Evolutionary conservation across 1,139 yeast genomes (phyloP).

Genomic region (Diutina scorzettiae): DNA sequence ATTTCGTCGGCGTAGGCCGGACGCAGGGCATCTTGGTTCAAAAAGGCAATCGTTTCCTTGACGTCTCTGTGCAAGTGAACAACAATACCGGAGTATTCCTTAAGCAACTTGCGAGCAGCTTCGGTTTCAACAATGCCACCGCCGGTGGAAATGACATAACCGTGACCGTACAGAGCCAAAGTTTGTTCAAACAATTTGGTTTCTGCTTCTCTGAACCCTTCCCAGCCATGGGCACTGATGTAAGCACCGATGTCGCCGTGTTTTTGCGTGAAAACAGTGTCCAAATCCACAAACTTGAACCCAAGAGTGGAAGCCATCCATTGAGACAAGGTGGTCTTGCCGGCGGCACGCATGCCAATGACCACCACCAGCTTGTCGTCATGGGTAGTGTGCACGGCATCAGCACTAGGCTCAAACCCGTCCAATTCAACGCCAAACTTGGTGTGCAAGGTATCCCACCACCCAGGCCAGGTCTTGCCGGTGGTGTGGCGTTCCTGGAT

Average conservation of each 20-base stretch:
- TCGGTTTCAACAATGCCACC: constrained; percentile 89
- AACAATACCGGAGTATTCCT: constrained; percentile 66
- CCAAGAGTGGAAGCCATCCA: constrained; percentile 71
- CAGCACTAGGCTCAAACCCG: constrained; percentile 43
- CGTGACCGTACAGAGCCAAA: constrained; percentile 34
- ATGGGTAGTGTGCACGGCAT: constrained; percentile 13
- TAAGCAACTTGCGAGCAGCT: constrained; percentile 51
- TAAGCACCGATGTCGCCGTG: constrained; percentile 52
- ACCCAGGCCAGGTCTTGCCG: constrained; percentile 99
- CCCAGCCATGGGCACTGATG: constrained; percentile 75
- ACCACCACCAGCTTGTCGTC: constrained; percentile 47
- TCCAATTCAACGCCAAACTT: constrained; percentile 51
- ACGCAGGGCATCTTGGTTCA: constrained; percentile 67
- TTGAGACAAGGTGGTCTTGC: constrained; percentile 76
- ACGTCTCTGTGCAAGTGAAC: constrained; percentile 84
- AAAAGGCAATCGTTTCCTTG: constrained; percentile 64
- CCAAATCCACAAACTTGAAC: constrained; percentile 68
- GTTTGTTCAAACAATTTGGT: constrained; percentile 42
- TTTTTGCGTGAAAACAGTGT: constrained; percentile 51
- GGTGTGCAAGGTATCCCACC: constrained; percentile 92
- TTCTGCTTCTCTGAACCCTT: constrained; percentile 64
- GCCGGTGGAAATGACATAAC: constrained; percentile 80
- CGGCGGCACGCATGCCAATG: constrained; percentile 98
- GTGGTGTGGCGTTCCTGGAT: constrained; percentile 86
- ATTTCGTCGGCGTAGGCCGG: constrained; percentile 82